These are phyloP conservation scores for Uncinocarpus reesii DNA, from an alignment of 2,329 filamentous ascomycete species.

Conservation along the genomic window DNA sequence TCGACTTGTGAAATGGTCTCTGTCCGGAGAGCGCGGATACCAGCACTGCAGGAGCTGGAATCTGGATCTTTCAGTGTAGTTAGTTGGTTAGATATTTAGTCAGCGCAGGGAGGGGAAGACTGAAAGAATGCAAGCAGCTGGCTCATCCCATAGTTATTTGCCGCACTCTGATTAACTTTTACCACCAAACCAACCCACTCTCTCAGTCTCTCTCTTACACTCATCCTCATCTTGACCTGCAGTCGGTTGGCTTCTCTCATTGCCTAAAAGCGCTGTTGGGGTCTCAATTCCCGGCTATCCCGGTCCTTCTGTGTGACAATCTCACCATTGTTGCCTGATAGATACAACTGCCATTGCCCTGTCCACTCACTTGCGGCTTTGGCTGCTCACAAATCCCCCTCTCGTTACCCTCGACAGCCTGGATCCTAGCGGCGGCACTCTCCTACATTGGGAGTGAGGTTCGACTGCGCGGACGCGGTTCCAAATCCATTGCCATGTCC, in stretches of 20 bases:
- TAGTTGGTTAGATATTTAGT: not conserved
- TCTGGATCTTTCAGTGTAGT: too few species aligned
- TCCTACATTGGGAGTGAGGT: not conserved
- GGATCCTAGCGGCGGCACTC: not conserved
- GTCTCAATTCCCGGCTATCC: too few species aligned
- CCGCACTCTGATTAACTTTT: not conserved
- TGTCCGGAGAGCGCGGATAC: too few species aligned
- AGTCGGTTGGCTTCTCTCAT: too few species aligned
- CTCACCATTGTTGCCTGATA: too few species aligned
- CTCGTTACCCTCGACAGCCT: not conserved
- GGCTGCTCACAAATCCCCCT: not conserved
- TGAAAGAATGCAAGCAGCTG: not conserved
- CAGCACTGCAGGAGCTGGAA: too few species aligned
- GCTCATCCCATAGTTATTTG: not conserved
- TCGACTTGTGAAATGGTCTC: too few species aligned
- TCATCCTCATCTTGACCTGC: too few species aligned
- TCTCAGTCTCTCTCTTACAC: not conserved
- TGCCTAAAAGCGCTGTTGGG: too few species aligned
- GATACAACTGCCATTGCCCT: too few species aligned
- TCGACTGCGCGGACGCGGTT: slow-evolving; percentile 1
- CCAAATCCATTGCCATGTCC: slow-evolving; percentile 48
- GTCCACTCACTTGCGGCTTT: too few species aligned
- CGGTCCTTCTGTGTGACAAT: too few species aligned
- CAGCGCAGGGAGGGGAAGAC: not conserved
- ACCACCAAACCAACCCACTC: not conserved